Conservation (phyloP, 2,329 filamentous ascomycete genomes). For the Botrytis cinerea region DNA sequence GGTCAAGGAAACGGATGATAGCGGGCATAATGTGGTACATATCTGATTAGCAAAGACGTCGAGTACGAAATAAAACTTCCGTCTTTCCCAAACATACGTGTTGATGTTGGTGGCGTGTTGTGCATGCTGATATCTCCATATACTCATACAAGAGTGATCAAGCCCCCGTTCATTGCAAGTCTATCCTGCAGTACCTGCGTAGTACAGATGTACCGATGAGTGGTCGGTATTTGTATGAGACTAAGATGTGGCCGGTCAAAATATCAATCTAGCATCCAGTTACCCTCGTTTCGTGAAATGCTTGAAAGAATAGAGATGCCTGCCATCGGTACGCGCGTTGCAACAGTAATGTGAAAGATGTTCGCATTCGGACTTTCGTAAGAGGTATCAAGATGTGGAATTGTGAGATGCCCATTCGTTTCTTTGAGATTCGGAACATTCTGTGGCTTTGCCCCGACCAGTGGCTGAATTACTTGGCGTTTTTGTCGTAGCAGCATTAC, state of each 20-base stretch:
- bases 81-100: neutral
- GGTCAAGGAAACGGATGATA: neutral
- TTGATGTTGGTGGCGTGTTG: neutral
- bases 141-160: neutral
- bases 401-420: conserved; percentile 10
- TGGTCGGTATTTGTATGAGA: neutral
- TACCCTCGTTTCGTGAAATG: neutral
- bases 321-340: neutral
- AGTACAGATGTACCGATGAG: neutral
- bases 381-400: neutral
- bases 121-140: neutral
- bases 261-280: neutral
- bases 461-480: conserved; percentile 16
- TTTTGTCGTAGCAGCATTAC: neutral
- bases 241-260: neutral
- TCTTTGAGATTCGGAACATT: conserved; percentile 16
- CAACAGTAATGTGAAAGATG: conserved; percentile 4
- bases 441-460: conserved; percentile 12
- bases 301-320: neutral
- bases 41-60: conserved; percentile 13
- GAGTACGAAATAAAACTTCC: conserved; percentile 1
- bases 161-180: neutral
- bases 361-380: conserved; percentile 5
- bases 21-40: neutral
- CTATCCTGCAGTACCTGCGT: neutral